Conservation (phyloP, 2,329 filamentous ascomycete genomes). For the Botrytis pseudocinerea region DNA sequence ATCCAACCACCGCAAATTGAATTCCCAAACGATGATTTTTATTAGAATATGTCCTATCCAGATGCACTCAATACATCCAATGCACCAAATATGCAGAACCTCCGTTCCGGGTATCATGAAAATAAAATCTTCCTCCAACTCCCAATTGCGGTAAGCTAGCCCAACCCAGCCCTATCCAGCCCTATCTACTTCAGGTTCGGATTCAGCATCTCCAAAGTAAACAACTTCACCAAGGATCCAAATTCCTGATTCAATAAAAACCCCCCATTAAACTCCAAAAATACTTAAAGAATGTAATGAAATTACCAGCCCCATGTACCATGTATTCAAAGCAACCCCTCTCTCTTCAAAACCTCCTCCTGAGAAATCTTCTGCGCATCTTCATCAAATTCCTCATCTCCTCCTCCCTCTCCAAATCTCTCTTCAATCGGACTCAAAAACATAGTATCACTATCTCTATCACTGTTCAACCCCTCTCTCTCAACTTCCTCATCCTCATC, state of each 20-base stretch:
- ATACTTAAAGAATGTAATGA: too few species aligned
- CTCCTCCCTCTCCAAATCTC: neutral
- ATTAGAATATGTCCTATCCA: neutral
- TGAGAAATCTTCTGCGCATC: neutral
- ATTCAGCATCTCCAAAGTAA: neutral
- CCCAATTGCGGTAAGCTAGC: neutral
- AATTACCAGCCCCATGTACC: too few species aligned
- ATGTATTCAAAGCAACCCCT: neutral
- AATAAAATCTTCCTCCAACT: neutral
- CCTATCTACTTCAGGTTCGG: too few species aligned
- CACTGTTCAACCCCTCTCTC: neutral
- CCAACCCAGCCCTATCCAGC: neutral
- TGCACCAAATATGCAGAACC: neutral
- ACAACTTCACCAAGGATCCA: neutral
- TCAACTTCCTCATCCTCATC: neutral
- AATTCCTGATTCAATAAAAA: too few species aligned
- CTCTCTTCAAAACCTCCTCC: neutral
- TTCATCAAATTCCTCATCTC: neutral
- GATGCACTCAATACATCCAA: neutral
- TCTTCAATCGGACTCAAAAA: neutral
- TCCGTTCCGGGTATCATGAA: neutral
- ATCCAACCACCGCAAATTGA: neutral
- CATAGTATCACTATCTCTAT: neutral
- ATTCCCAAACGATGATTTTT: neutral
- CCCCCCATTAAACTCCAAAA: too few species aligned